These are phyloP conservation scores for Phytophthora fragariaefolia DNA, from an alignment of 352 stramenopile genomes.

Conservation along the genomic window DNA sequence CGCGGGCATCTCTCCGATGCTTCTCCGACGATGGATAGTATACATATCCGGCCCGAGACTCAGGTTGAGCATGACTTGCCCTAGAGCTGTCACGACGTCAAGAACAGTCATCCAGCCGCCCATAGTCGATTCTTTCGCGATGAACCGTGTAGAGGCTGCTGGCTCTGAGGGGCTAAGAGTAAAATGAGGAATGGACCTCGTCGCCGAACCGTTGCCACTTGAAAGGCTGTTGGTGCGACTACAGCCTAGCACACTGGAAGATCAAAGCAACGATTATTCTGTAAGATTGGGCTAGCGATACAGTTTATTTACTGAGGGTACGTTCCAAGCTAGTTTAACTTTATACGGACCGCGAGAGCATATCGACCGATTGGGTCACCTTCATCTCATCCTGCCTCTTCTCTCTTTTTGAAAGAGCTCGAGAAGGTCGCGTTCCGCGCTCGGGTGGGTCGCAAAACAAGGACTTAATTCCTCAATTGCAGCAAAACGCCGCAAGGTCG, in stretches of 20 bases:
- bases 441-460: constrained; percentile 71
- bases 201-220: background rate
- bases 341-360: too few species aligned
- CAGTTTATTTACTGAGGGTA: too few species aligned
- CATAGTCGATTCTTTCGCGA: constrained; percentile 6
- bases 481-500: too few species aligned
- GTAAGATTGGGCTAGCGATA: too few species aligned
- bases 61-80: constrained; percentile 27
- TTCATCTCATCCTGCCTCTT: constrained; percentile 51
- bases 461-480: too few species aligned
- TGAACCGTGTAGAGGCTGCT: constrained; percentile 10
- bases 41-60: constrained; percentile 36
- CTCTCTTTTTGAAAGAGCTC: constrained; percentile 49
- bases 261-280: too few species aligned
- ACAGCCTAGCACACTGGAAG: constrained; percentile 6
- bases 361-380: constrained; percentile 41
- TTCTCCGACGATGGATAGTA: constrained; percentile 22
- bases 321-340: background rate
- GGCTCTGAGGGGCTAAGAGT: background rate
- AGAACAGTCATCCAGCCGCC: constrained; percentile 30
- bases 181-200: constrained; percentile 9
- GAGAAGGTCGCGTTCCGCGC: constrained; percentile 63
- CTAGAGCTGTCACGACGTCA: constrained; percentile 22
- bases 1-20: constrained; percentile 24
- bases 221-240: background rate